Percentiles rank a stretch among this genome's conserved stretches.
phyloP scores from a whole-genome alignment of 257 asterid genomes.

The Solanum tarapatanum region DNA sequence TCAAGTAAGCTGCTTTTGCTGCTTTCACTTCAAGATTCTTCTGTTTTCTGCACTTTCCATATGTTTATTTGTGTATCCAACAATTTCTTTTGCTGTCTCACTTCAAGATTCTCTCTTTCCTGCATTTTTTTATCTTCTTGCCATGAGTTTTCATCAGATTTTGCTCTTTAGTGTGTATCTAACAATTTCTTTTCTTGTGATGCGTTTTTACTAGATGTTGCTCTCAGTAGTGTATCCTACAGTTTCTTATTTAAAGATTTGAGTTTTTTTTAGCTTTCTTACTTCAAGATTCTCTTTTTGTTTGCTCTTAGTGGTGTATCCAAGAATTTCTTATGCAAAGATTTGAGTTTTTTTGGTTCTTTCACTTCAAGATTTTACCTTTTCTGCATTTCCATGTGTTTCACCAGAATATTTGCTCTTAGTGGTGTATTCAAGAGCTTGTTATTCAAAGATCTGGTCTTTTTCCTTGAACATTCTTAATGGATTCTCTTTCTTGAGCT shows the following conservation, averaged over 20 bases:
- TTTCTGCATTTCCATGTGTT: not conserved
- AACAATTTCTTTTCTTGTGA: not conserved
- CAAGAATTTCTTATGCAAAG: not conserved
- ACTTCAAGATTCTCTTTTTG: not conserved
- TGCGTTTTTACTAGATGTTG: not conserved
- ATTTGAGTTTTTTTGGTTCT: not conserved
- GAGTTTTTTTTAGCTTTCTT: not conserved
- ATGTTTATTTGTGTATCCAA: not conserved
- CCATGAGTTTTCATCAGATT: not conserved
- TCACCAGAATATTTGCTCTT: not conserved
- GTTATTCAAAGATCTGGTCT: not conserved
- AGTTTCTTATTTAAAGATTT: not conserved
- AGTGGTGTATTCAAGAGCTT: not conserved
- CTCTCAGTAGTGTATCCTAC: not conserved
- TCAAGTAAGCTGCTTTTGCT: constrained; percentile 15
- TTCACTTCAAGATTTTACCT: not conserved
- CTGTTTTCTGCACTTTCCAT: not conserved
- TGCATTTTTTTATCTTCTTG: not conserved
- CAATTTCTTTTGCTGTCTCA: not conserved
- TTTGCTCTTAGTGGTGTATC: not conserved
- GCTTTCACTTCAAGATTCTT: not conserved
- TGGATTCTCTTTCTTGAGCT: not conserved
- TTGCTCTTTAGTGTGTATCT: not conserved
- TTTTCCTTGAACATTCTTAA: not conserved
- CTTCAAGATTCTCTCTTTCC: not conserved